Conservation (phyloP, 2,329 filamentous ascomycete species). For the Trichoderma gracile region DNA sequence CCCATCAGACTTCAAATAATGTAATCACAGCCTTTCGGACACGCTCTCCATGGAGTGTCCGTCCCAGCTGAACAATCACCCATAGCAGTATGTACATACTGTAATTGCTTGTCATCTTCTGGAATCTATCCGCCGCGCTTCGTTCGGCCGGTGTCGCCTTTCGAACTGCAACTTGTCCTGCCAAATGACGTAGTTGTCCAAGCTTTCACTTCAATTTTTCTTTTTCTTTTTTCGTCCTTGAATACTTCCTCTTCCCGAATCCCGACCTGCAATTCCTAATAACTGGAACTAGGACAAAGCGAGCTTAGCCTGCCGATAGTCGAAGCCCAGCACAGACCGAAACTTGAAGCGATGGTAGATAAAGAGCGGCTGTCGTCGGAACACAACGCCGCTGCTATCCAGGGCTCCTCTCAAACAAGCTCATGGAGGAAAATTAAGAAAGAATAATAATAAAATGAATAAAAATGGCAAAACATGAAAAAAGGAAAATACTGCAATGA, state of each 20-base stretch:
- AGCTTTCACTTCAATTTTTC: neutral
- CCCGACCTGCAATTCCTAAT: too few species aligned
- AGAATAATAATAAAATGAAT: neutral
- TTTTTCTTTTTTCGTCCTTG: neutral
- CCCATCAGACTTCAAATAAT: constrained; percentile 12
- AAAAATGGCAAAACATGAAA: neutral
- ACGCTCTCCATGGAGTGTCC: constrained; percentile 15
- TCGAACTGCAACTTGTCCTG: too few species aligned
- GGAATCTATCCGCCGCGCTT: too few species aligned
- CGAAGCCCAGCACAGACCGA: neutral
- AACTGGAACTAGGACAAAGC: neutral
- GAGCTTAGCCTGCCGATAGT: neutral
- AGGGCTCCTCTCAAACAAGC: neutral
- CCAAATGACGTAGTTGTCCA: constrained; percentile 12
- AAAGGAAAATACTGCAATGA: too few species aligned
- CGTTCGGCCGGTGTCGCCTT: neutral
- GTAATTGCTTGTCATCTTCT: too few species aligned
- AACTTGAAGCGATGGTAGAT: neutral
- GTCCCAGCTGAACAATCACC: neutral
- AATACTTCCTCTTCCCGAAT: neutral
- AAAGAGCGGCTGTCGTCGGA: constrained; percentile 5
- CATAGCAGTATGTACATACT: too few species aligned
- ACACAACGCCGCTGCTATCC: neutral
- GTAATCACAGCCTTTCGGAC: neutral
- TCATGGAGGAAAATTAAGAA: neutral